phyloP scores from a whole-genome alignment of 2,329 filamentous ascomycete genomes.

The Bipolaris cookei region DNA sequence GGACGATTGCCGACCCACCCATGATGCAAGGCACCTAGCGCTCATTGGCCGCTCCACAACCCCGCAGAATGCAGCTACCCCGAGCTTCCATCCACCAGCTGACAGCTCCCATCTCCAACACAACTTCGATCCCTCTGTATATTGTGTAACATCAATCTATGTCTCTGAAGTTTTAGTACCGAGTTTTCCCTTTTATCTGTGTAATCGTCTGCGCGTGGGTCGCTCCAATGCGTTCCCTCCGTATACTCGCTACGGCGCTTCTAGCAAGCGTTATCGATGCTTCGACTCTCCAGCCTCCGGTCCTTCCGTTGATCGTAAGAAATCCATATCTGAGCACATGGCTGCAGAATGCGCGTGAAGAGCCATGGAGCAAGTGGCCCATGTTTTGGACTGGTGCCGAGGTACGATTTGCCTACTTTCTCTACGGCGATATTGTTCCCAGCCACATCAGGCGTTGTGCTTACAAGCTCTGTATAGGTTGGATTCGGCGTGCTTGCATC shows the following conservation, averaged over 20 bases:
- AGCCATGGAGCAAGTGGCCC: slow-evolving; percentile 84
- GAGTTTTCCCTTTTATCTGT: slow-evolving; percentile 2
- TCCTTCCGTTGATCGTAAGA: slow-evolving; percentile 58
- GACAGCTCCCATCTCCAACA: slow-evolving; percentile 21
- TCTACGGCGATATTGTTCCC: background rate
- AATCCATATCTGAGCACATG: slow-evolving; percentile 60
- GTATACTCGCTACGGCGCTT: slow-evolving; percentile 38
- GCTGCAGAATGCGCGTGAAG: slow-evolving; percentile 70
- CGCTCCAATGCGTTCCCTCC: slow-evolving; percentile 38
- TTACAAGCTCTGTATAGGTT: slow-evolving; percentile 50
- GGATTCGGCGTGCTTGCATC: slow-evolving; percentile 69
- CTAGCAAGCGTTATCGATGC: slow-evolving; percentile 55
- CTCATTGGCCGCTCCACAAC: slow-evolving; percentile 33
- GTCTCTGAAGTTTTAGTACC: background rate
- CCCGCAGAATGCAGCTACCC: slow-evolving; percentile 32
- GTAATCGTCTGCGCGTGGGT: background rate
- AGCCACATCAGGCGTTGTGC: background rate
- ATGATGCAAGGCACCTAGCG: slow-evolving; percentile 38
- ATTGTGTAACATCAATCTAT: slow-evolving; percentile 2
- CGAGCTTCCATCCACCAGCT: slow-evolving; percentile 24
- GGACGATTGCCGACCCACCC: slow-evolving; percentile 1
- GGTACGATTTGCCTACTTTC: slow-evolving; percentile 42
- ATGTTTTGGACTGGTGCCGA: slow-evolving; percentile 81
- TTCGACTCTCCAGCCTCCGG: slow-evolving; percentile 62
- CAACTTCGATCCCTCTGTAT: background rate